phyloP scores from a whole-genome alignment of 129 eudicot species.

The Arctium lappa region DNA sequence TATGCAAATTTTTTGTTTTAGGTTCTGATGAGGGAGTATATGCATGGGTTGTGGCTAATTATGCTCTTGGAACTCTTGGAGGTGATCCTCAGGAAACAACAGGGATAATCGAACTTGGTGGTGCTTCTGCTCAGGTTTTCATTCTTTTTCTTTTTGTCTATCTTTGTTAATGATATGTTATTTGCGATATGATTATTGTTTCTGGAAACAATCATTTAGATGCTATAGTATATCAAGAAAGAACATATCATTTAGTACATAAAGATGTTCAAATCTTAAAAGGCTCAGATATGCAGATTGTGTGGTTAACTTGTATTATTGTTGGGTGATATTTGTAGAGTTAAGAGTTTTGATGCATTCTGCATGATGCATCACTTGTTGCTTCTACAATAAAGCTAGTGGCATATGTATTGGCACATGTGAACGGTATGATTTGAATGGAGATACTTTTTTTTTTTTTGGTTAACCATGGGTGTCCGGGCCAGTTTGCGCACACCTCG shows the following conservation, averaged over 20 bases:
- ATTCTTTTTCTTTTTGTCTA: not conserved
- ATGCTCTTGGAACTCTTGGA: slow-evolving; percentile 96
- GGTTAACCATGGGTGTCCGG: too few relatives aligned
- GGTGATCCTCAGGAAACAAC: slow-evolving; percentile 79
- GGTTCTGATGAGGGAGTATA: slow-evolving; percentile 96
- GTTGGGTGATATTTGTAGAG: not conserved
- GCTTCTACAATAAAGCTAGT: too few relatives aligned
- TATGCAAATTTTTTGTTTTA: slow-evolving; percentile 17
- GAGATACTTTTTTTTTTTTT: too few relatives aligned
- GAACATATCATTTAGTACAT: not conserved
- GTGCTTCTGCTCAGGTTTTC: slow-evolving; percentile 96
- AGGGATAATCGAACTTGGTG: slow-evolving; percentile 98
- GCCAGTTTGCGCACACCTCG: too few relatives aligned
- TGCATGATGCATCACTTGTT: too few relatives aligned
- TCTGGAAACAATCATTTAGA: not conserved
- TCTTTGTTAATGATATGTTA: not conserved
- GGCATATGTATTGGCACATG: not conserved
- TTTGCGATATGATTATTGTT: not conserved
- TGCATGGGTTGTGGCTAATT: slow-evolving; percentile 99
- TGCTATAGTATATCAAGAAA: slow-evolving; percentile 1
- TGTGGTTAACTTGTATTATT: not conserved
- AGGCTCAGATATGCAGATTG: not conserved
- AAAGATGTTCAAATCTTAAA: not conserved
- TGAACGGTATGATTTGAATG: too few relatives aligned
- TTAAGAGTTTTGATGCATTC: not conserved